These are phyloP conservation scores for Periconia sp. DNA, from an alignment of 2,329 filamentous ascomycete species.

Conservation along the genomic window DNA sequence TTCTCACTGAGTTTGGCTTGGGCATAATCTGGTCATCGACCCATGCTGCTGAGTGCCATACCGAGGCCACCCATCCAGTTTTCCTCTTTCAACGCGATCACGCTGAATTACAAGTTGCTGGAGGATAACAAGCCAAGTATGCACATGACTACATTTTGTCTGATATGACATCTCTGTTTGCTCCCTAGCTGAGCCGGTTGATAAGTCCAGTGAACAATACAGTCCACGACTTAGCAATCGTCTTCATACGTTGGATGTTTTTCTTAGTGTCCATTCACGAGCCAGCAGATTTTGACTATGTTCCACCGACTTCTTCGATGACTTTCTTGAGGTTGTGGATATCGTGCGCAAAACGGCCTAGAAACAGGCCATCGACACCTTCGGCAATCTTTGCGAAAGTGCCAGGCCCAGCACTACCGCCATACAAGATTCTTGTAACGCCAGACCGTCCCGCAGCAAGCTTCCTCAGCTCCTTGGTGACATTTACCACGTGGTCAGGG, in stretches of 20 bases:
- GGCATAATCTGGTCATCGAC: too few species aligned
- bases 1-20: too few species aligned
- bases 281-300: slow-evolving; percentile 13
- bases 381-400: slow-evolving; percentile 68
- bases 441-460: slow-evolving; percentile 57
- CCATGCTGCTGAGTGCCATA: too few species aligned
- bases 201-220: too few species aligned
- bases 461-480: slow-evolving; percentile 66
- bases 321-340: slow-evolving; percentile 71
- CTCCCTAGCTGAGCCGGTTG: too few species aligned
- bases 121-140: not conserved
- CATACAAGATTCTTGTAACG: slow-evolving; percentile 72
- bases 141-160: not conserved
- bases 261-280: not conserved
- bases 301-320: slow-evolving; percentile 67
- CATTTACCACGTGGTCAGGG: slow-evolving; percentile 70
- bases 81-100: too few species aligned
- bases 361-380: slow-evolving; percentile 76
- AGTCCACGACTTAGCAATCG: too few species aligned
- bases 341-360: slow-evolving; percentile 81
- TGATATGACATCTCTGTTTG: not conserved
- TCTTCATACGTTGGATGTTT: too few species aligned
- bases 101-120: not conserved
- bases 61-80: too few species aligned
- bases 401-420: slow-evolving; percentile 79